Evolutionary conservation across 768 basidiomycete genomes (phyloP).

Genomic region (Daedalea quercina): DNA sequence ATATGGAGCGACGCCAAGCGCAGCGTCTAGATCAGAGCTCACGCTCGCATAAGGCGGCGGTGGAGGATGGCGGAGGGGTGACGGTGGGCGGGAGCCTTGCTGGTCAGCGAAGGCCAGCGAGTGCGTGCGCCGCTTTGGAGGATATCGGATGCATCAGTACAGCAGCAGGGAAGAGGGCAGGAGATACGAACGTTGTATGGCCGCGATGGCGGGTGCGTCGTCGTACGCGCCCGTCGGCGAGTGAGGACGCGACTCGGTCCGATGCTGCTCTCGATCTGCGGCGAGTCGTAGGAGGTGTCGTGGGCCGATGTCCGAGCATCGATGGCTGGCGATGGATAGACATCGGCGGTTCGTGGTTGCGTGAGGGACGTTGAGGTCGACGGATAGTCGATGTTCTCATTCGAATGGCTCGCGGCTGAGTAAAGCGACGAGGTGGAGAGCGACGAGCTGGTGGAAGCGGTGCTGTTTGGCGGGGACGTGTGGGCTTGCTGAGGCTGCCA

Average conservation of each 20-base stretch:
- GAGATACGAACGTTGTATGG: constrained; percentile 1
- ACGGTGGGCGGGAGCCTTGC: neutral
- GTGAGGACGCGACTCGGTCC: constrained; percentile 44
- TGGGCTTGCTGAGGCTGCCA: constrained; percentile 19
- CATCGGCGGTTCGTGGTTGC: neutral
- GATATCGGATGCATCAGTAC: neutral
- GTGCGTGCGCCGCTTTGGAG: neutral
- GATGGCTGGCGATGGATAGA: constrained; percentile 9
- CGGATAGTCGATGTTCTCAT: constrained; percentile 5
- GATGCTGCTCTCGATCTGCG: constrained; percentile 44
- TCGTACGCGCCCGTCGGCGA: constrained; percentile 21
- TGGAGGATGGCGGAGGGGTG: neutral
- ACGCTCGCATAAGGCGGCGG: neutral
- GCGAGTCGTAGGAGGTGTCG: constrained; percentile 10
- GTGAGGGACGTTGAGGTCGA: neutral
- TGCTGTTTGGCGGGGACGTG: constrained; percentile 17
- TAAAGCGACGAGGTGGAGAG: constrained; percentile 4
- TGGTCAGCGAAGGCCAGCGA: neutral
- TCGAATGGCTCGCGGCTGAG: constrained; percentile 5
- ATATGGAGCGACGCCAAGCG: neutral
- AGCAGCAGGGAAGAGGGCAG: neutral
- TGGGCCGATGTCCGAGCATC: constrained; percentile 6
- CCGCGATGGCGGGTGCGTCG: neutral
- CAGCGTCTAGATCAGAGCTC: neutral
- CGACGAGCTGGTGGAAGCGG: constrained; percentile 8